These are phyloP conservation scores for Corylus americana DNA, from an alignment of 306 rosid species.

Conservation along the genomic window DNA sequence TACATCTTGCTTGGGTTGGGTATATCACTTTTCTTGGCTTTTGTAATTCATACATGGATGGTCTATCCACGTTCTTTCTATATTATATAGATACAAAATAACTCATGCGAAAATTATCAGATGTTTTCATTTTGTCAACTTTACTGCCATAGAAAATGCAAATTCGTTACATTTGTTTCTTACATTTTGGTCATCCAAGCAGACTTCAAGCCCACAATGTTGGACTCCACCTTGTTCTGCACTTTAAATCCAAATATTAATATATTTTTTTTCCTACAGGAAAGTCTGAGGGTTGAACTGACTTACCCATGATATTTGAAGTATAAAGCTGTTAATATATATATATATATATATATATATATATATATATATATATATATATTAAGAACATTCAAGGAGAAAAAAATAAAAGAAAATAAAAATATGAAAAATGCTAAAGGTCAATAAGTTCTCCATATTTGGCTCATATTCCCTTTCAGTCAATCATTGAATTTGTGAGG, in stretches of 20 bases:
- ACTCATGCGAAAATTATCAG: background rate
- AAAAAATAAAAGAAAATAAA: too few species aligned
- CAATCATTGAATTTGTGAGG: too few species aligned
- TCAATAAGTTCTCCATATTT: too few species aligned
- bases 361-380: too few species aligned
- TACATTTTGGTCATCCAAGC: background rate
- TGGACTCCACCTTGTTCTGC: background rate
- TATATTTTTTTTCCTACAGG: too few species aligned
- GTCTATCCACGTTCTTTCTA: slow-evolving; percentile 20
- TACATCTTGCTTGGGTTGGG: background rate
- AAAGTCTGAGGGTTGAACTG: background rate
- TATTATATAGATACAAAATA: slow-evolving; percentile 22
- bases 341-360: too few species aligned
- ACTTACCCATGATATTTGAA: background rate
- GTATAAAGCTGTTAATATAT: background rate
- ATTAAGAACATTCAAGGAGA: too few species aligned
- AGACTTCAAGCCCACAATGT: slow-evolving; percentile 1
- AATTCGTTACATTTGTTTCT: too few species aligned
- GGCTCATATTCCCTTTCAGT: too few species aligned
- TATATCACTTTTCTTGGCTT: background rate
- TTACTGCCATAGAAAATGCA: background rate
- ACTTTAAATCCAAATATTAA: background rate
- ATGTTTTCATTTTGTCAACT: background rate
- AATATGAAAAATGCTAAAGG: too few species aligned
- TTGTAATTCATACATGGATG: slow-evolving; percentile 16